A percentile compares a stretch with the other conserved stretches of the same genome.
Conservation (phyloP, 805 yeast genomes). For the Cyberlindnera veronae region DNA sequence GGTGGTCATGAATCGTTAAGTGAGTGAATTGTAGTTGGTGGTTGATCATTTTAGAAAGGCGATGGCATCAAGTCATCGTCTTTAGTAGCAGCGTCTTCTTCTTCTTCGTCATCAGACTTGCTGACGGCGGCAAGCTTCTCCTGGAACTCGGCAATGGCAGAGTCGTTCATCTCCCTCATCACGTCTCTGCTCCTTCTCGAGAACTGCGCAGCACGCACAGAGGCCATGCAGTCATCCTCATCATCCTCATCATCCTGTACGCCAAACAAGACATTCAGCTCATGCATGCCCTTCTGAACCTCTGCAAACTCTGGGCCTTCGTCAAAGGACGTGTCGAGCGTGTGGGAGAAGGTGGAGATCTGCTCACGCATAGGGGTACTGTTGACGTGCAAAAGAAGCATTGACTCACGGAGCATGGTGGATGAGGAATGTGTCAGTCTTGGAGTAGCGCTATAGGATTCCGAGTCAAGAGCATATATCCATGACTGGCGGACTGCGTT, state of each 20-base stretch:
- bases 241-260: constrained; percentile 9
- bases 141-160: neutral
- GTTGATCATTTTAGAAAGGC: neutral
- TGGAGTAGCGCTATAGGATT: too few species aligned
- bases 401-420: constrained; percentile 6
- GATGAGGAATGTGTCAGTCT: too few species aligned
- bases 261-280: constrained; percentile 6
- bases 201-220: constrained; percentile 20
- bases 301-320: constrained; percentile 12
- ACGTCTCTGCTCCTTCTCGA: constrained; percentile 17
- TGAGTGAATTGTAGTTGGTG: constrained; percentile 10
- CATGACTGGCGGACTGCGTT: constrained; percentile 25
- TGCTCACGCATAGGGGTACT: constrained; percentile 8
- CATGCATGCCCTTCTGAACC: constrained; percentile 8
- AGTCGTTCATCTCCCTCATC: neutral
- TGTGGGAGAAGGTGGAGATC: constrained; percentile 6
- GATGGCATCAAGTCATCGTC: too few species aligned
- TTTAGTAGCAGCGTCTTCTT: neutral
- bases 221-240: constrained; percentile 18
- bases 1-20: constrained; percentile 4
- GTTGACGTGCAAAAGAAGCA: constrained; percentile 2
- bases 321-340: constrained; percentile 8
- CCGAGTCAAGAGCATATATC: constrained; percentile 23
- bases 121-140: too few species aligned
- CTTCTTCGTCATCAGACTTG: neutral